Evolutionary conservation across 768 basidiomycete species (phyloP).

Genomic region (Termitomyces sp.): DNA sequence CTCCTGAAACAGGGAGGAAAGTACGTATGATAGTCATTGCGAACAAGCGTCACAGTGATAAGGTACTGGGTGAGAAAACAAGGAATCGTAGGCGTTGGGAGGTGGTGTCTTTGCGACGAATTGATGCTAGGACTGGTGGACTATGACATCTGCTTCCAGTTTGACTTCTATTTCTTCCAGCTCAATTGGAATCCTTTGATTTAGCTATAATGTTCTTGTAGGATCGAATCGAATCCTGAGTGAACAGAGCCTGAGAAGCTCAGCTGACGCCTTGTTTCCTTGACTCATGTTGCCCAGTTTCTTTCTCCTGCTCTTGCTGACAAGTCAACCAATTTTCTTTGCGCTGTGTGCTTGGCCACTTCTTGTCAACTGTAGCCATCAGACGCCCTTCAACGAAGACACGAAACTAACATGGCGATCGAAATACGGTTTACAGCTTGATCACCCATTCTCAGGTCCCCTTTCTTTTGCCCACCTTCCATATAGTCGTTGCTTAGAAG

Average conservation of each 20-base stretch:
- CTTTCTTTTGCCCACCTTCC: constrained; percentile 81
- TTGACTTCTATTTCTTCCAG: not conserved
- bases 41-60: constrained; percentile 29
- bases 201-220: not conserved
- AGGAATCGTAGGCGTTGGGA: constrained; percentile 34
- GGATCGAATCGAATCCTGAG: not conserved
- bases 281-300: not conserved
- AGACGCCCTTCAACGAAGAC: constrained; percentile 7
- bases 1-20: constrained; percentile 47
- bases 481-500: constrained; percentile 66
- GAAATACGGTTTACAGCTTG: constrained; percentile 72
- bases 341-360: not conserved
- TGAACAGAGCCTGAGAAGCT: not conserved
- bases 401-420: constrained; percentile 46
- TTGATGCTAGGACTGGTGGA: constrained; percentile 29
- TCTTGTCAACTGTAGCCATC: not conserved
- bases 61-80: constrained; percentile 25
- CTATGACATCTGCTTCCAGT: not conserved
- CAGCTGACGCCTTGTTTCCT: not conserved
- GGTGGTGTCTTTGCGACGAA: constrained; percentile 30
- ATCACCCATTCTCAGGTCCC: constrained; percentile 76
- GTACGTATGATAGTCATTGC: constrained; percentile 51
- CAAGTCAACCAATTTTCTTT: not conserved
- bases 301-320: too few relatives aligned
- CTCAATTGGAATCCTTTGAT: not conserved